These are phyloP conservation scores for Acacia pycnantha DNA, from an alignment of 331 rosid species.

Conservation along the genomic window DNA sequence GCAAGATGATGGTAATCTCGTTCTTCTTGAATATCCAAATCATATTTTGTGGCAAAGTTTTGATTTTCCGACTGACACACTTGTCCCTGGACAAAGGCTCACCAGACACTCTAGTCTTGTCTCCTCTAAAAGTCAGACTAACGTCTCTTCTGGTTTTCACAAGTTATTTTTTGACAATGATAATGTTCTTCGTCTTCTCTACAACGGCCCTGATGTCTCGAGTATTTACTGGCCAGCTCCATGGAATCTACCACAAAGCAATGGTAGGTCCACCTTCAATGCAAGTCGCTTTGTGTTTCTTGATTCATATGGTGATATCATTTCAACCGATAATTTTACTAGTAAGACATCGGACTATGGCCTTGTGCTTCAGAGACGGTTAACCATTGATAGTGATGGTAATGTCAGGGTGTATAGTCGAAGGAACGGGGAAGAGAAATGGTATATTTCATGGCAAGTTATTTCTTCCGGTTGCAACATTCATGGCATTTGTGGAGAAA, in stretches of 20 bases:
- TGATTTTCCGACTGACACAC: not conserved
- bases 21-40: not conserved
- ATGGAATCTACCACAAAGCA: not conserved
- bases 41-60: not conserved
- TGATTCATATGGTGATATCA: conserved; percentile 42
- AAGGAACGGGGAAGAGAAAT: not conserved
- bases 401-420: conserved; percentile 49
- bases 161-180: not conserved
- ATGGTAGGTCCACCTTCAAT: conserved; percentile 18
- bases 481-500: conserved; percentile 60
- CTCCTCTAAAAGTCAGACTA: not conserved
- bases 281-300: conserved; percentile 21
- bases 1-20: not conserved
- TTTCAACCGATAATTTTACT: conserved; percentile 43
- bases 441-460: conserved; percentile 30
- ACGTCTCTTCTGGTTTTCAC: not conserved
- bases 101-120: not conserved
- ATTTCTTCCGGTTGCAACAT: conserved; percentile 56
- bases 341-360: conserved; percentile 34
- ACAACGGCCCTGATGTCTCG: not conserved
- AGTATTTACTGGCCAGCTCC: not conserved
- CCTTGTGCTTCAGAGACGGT: not conserved
- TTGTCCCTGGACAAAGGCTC: not conserved
- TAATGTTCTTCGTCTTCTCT: not conserved
- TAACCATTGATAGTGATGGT: conserved; percentile 53